Evolutionary conservation across 2,329 filamentous ascomycete genomes (phyloP), one percentile per base, ranked within the genome.

Genomic region (Alternaria rosae): DNA sequence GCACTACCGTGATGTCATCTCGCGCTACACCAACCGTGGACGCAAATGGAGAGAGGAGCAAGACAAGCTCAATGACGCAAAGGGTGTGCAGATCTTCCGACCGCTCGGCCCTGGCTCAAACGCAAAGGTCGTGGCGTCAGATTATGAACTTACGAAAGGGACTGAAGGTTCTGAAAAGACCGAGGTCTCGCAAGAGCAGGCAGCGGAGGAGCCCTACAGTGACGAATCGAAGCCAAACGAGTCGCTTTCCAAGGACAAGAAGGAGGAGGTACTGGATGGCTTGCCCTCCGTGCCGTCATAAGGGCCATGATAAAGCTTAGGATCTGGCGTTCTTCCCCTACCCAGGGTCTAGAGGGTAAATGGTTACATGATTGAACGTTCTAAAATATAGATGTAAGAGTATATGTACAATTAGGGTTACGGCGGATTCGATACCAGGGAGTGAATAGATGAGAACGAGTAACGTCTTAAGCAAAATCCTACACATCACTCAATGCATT

Each of bases 41-140:
- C 84, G 86, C 44, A 62, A 76, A 52, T 91, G 86, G 78, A 86
- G 92, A 61, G 72, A 82, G 56, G 62, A 79, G 65, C 82, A 89
- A 74, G 85, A 88, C 57, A 70, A 82, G 71, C 71, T 84, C 28
- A 86, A 89, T 59, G 78, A 82, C 59, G 72, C 78, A 47, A 71
- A 79, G 21, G 83, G 83, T 26, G 70, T 76, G 58, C 68, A 77
- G 41, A 63, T 82, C 8, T 79, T 69, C 54, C 67, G 61, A 15
- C 77, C 74, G 1, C 57, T 78, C 12, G 76, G 77, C 1, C 76
- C 76, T 25, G 76, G 72, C 9, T 70, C 73, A 12, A 60, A 68
- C 47, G 48, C 53, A 6, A 59, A 68, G 35, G 23, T 43, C 23
- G 44, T n/a, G 4, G 12, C 43, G 21, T 13, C 56, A 30, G 20